phyloP scores from a whole-genome alignment of 768 basidiomycete genomes.

The Macrolepiota fuliginosa region DNA sequence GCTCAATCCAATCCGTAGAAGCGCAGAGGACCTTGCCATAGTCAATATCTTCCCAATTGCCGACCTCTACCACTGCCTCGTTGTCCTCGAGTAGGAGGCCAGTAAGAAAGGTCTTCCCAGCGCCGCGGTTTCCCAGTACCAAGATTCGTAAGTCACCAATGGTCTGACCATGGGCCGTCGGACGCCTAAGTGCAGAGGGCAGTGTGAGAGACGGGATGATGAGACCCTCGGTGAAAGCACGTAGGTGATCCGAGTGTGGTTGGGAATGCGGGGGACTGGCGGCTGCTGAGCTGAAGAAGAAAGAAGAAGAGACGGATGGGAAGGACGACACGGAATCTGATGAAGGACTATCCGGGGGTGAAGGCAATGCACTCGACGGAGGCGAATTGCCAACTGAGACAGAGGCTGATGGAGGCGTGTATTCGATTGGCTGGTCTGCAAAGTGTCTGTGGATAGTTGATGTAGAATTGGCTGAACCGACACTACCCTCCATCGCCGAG shows the following conservation, averaged over 20 bases:
- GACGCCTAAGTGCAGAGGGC: slow-evolving; percentile 56
- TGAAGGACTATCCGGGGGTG: slow-evolving; percentile 61
- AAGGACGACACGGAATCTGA: slow-evolving; percentile 66
- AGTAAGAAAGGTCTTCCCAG: slow-evolving; percentile 44
- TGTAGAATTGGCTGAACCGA: slow-evolving; percentile 37
- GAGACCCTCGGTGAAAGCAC: slow-evolving; percentile 32
- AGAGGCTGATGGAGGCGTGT: slow-evolving; percentile 11
- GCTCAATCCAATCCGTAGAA: slow-evolving; percentile 74
- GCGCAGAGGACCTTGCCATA: slow-evolving; percentile 42
- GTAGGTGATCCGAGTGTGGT: slow-evolving; percentile 28
- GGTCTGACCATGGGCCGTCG: slow-evolving; percentile 68
- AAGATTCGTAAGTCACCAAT: slow-evolving; percentile 60
- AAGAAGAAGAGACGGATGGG: slow-evolving; percentile 70
- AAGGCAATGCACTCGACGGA: slow-evolving; percentile 47
- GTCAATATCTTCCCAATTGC: slow-evolving; percentile 51
- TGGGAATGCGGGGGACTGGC: slow-evolving; percentile 59
- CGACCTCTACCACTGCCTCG: slow-evolving; percentile 64
- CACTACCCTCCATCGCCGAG: slow-evolving; percentile 27
- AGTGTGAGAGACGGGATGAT: slow-evolving; percentile 70
- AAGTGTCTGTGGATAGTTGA: slow-evolving; percentile 26
- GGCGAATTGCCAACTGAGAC: slow-evolving; percentile 46
- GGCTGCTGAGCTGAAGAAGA: slow-evolving; percentile 76
- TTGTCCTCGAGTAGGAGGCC: slow-evolving; percentile 58
- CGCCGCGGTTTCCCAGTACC: slow-evolving; percentile 45
- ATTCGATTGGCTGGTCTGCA: slow-evolving; percentile 16